These are phyloP conservation scores for Populus hybrid DNA, from an alignment of 441 rosid species.

Conservation along the genomic window DNA sequence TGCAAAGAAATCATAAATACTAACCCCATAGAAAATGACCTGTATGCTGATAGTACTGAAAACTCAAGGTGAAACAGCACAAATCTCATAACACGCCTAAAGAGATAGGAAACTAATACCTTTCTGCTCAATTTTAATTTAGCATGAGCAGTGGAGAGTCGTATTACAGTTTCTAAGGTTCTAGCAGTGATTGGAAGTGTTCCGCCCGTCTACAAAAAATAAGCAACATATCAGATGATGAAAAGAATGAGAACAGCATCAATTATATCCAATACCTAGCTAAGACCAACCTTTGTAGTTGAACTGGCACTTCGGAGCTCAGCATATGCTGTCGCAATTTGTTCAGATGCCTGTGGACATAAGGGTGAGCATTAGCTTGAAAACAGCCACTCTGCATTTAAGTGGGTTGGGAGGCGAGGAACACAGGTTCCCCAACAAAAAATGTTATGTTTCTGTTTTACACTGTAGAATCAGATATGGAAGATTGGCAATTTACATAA, in stretches of 20 bases:
- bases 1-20: neutral
- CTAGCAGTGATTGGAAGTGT: conserved; percentile 98
- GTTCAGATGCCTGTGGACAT: conserved; percentile 72
- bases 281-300: conserved; percentile 62
- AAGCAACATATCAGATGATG: conserved; percentile 19
- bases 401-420: neutral
- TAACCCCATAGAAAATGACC: neutral
- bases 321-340: conserved; percentile 87
- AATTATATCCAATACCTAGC: neutral
- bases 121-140: conserved; percentile 84
- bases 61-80: neutral
- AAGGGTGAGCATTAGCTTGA: conserved; percentile 11
- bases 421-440: neutral
- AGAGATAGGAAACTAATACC: conserved; percentile 34
- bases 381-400: neutral
- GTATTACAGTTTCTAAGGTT: conserved; percentile 93
- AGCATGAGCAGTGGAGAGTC: conserved; percentile 97
- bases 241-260: conserved; percentile 3
- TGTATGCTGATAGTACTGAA: neutral
- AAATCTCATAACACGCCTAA: conserved; percentile 5
- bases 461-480: neutral
- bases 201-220: conserved; percentile 78
- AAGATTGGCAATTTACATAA: neutral
- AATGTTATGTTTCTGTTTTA: neutral
- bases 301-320: conserved; percentile 85